Evolutionary conservation across 768 basidiomycete genomes (phyloP), one percentile per base, ranked within the genome.

Genomic region (Serendipita vermifera): DNA sequence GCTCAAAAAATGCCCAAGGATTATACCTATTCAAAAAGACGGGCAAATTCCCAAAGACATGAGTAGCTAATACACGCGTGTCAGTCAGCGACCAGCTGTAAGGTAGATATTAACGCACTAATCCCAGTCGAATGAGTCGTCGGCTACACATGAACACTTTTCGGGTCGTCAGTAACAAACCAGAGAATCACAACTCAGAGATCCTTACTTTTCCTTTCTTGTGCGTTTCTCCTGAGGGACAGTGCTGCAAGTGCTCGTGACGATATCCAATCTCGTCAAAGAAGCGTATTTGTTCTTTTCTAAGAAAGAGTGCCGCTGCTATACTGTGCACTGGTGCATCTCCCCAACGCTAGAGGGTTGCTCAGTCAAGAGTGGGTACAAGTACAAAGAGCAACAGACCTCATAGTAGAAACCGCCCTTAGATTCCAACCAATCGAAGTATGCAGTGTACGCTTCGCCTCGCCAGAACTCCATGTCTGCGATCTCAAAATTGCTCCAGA

Each of bases 401-500:
- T 92, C 89, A 61, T 90, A 90, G 67, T 91, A 92, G 67, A 92
- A 90, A 14, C 90, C 90, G 55, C 91, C 91, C 38, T 75, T 73
- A 55, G 75, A 64, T 55, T 94, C 91, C 17, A 94, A 73, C 66
- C 78, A 79, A 38, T 90, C 82, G 62, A 93, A 94, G 73, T 80
- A 94, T 61, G 83, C 79, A 57, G 71, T 73, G 66, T 96, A 96
- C 3, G 83, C 81, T 59, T 91, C 82, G 14, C 82, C 70, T 62
- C 90, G 75, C 87, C 87, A 92, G 58, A 93, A 78, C 58, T 87
- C 81, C 59, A 93, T 75, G 63, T 82, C 77, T 3, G 75, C 91
- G 58, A 96, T 94, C 67, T 94, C 91, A 63, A 94, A 94, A 68
- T 92, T 96, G 62, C 82, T 87, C 89, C 89, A 92, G 73, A 88